Percentiles rank a stretch among this genome's conserved stretches.
Conservation (phyloP, 1,284 basidiomycete species). For the Malassezia vespertilionis region DNA sequence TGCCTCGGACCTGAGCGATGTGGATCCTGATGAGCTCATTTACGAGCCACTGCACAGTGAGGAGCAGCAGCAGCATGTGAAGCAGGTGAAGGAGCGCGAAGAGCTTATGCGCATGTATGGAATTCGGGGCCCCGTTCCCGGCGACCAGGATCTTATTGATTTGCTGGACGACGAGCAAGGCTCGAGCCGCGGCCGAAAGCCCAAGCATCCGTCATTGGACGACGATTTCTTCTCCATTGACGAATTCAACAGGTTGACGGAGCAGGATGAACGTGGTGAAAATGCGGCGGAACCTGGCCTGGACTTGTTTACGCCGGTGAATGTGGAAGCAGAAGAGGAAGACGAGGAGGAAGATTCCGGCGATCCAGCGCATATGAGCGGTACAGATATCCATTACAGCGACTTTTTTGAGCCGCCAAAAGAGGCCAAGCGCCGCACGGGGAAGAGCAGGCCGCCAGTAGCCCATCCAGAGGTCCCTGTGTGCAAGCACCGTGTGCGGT, state of each 20-base stretch:
- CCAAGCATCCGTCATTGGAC: constrained; percentile 60
- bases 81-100: constrained; percentile 26
- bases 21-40: constrained; percentile 29
- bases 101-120: constrained; percentile 21
- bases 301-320: constrained; percentile 10
- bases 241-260: constrained; percentile 76
- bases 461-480: background rate
- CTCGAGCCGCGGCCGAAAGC: constrained; percentile 12
- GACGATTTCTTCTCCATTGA: constrained; percentile 86
- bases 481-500: constrained; percentile 11
- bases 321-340: constrained; percentile 22
- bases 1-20: constrained; percentile 39
- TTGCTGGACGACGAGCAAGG: constrained; percentile 25
- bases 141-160: constrained; percentile 47
- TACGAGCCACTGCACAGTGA: constrained; percentile 40
- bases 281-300: constrained; percentile 20
- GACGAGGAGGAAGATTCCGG: constrained; percentile 16
- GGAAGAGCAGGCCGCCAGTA: background rate
- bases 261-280: constrained; percentile 59
- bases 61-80: constrained; percentile 32
- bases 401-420: constrained; percentile 58
- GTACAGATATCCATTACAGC: constrained; percentile 48
- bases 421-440: background rate
- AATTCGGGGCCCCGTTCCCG: constrained; percentile 6
- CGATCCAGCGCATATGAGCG: constrained; percentile 11